Evolutionary conservation across 2,329 filamentous ascomycete species (phyloP), one percentile per base, ranked within the genome.

Genomic region (Ilyonectria mors-panacis): DNA sequence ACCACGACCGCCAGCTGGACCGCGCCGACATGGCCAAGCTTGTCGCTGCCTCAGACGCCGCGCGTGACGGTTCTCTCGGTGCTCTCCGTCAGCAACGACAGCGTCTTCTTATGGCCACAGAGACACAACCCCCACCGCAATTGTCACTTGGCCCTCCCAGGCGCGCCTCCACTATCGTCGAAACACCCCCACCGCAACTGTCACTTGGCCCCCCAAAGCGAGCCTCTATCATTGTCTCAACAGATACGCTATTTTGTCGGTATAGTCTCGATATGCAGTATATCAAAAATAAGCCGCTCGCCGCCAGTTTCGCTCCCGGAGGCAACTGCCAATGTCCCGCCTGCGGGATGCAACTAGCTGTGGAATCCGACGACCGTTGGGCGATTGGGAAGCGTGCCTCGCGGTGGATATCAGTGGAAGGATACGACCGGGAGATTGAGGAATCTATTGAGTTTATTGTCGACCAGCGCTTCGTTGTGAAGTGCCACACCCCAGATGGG

Each of bases 191-290:
- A 39, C 37, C 33, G n/a, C 60, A 50, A 2, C 54, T 56, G 7
- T 50, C 45, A 1, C 21, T 61, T 13, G 70, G 1, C 6, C 66
- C 7, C 33, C 65, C 55, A 8, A 53, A 28, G 53, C 35, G 55
- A 19, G 56, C 68, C 7, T 66, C 70, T 1, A 67, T 66, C 33
- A 23, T 65, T 21, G 37, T 63, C 44, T 19, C 62, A 9, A 33
- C 63, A 5, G 70, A 73, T 23, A 65, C 72, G 26, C 30, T 75
- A 9, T 75, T 63, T 59, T 75, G 73, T 26, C 69, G 67, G 33
- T 75, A 75, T 28, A 72, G 73, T 6, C 48, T 75, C 5, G 73
- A 75, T 39, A 59, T 75, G 2, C 73, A 75, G 42, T 65, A 68
- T 21, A 50, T 61, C 1, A 64, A 48, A 4, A 64, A 67, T 26